Percentiles rank a stretch among this genome's conserved stretches.
Evolutionary conservation across 2,329 filamentous ascomycete species (phyloP).

Genomic region (Neurospora sp.): DNA sequence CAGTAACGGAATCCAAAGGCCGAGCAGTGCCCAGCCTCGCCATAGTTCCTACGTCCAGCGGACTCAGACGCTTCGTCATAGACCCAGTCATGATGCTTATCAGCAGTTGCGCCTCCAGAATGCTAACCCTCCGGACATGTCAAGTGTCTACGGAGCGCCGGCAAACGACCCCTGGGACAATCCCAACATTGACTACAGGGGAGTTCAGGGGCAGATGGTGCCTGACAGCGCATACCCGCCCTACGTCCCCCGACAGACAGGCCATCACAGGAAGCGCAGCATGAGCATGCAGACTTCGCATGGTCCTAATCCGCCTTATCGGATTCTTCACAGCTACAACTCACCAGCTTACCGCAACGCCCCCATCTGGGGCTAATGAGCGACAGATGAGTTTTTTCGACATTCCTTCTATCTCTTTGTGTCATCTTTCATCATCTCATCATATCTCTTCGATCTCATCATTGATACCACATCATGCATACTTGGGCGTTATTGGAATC

Average conservation of each 20-base stretch:
- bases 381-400: not conserved
- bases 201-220: slow-evolving; percentile 18
- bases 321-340: slow-evolving; percentile 49
- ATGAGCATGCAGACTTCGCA: slow-evolving; percentile 20
- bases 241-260: slow-evolving; percentile 21
- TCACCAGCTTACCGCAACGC: slow-evolving; percentile 45
- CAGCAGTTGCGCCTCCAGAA: slow-evolving; percentile 10
- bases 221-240: slow-evolving; percentile 25
- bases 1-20: slow-evolving; percentile 8
- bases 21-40: slow-evolving; percentile 13
- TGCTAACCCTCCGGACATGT: slow-evolving; percentile 18
- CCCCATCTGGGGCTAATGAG: slow-evolving; percentile 43
- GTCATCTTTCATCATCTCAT: not conserved
- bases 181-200: slow-evolving; percentile 15
- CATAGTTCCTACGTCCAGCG: slow-evolving; percentile 8
- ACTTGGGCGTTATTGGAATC: not conserved
- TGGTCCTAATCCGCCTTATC: slow-evolving; percentile 29
- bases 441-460: not conserved
- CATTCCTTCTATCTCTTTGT: not conserved
- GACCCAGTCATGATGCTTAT: slow-evolving; percentile 25
- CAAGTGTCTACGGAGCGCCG: slow-evolving; percentile 15
- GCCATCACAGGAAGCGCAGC: slow-evolving; percentile 31
- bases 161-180: slow-evolving; percentile 19
- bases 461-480: not conserved
- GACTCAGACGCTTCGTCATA: slow-evolving; percentile 20